phyloP scores from a whole-genome alignment of 2,329 filamentous ascomycete genomes.

The Juglanconis oblonga region DNA sequence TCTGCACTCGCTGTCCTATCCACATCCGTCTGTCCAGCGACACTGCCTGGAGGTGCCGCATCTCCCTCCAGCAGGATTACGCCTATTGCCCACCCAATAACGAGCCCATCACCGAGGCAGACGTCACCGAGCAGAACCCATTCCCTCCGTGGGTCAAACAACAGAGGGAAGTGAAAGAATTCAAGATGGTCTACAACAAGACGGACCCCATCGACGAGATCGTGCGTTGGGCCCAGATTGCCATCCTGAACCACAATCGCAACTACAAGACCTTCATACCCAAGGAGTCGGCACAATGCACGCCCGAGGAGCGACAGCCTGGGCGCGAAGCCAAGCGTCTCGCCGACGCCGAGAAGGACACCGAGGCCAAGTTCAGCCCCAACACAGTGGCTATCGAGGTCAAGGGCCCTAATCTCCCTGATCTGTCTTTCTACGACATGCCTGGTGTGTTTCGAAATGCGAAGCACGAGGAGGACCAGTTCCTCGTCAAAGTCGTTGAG shows the following conservation, averaged over 20 bases:
- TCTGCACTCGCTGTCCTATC: slow-evolving; percentile 78
- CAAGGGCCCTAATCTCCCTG: slow-evolving; percentile 65
- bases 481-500: slow-evolving; percentile 68
- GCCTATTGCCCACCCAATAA: slow-evolving; percentile 43
- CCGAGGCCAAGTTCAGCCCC: slow-evolving; percentile 70
- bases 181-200: slow-evolving; percentile 62
- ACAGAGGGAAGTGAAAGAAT: slow-evolving; percentile 49
- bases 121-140: slow-evolving; percentile 48
- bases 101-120: slow-evolving; percentile 38
- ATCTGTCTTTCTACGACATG: slow-evolving; percentile 80
- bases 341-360: slow-evolving; percentile 36
- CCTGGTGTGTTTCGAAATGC: slow-evolving; percentile 77
- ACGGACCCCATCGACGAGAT: slow-evolving; percentile 63
- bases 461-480: slow-evolving; percentile 60
- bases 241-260: slow-evolving; percentile 66
- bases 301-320: slow-evolving; percentile 17
- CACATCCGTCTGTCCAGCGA: slow-evolving; percentile 69
- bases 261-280: slow-evolving; percentile 54
- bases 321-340: slow-evolving; percentile 20
- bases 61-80: slow-evolving; percentile 67
- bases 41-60: slow-evolving; percentile 63
- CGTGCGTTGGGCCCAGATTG: slow-evolving; percentile 72
- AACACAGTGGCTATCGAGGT: slow-evolving; percentile 79
- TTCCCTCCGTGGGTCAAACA: slow-evolving; percentile 66
- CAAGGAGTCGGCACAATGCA: slow-evolving; percentile 28